Evolutionary conservation across 805 yeast species (phyloP).

Genomic region (Saccharomycopsis babjevae): DNA sequence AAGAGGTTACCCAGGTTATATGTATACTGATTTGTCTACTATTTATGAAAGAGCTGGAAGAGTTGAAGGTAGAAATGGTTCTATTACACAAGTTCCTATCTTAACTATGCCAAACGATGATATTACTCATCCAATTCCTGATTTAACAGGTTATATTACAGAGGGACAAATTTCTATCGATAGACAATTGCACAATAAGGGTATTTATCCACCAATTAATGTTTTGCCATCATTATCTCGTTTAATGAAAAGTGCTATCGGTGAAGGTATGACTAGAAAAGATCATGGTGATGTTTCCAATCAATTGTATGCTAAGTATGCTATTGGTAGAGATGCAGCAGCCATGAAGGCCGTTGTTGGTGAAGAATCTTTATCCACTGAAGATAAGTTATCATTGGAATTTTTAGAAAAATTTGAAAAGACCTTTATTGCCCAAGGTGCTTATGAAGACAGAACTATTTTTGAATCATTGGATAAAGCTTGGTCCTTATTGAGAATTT

Average conservation of each 20-base stretch:
- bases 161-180: slow-evolving; percentile 98
- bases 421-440: slow-evolving; percentile 92
- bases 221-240: slow-evolving; percentile 96
- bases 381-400: slow-evolving; percentile 94
- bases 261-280: slow-evolving; percentile 99
- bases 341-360: slow-evolving; percentile 99
- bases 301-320: slow-evolving; percentile 97
- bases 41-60: slow-evolving; percentile 99
- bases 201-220: slow-evolving; percentile 97
- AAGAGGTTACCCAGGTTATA: slow-evolving; percentile 99
- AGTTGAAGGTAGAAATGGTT: slow-evolving; percentile 99
- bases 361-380: slow-evolving; percentile 97
- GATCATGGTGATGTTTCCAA: slow-evolving; percentile 99
- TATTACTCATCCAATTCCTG: slow-evolving; percentile 99
- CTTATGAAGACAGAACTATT: slow-evolving; percentile 89
- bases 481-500: slow-evolving; percentile 95
- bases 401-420: slow-evolving; percentile 96
- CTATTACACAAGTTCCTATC: slow-evolving; percentile 97
- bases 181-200: slow-evolving; percentile 92
- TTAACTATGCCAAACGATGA: slow-evolving; percentile 99
- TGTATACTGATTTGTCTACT: slow-evolving; percentile 99
- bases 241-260: slow-evolving; percentile 98
- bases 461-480: slow-evolving; percentile 96
- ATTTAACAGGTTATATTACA: slow-evolving; percentile 97
- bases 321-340: slow-evolving; percentile 99